phyloP scores from a whole-genome alignment of 805 yeast genomes.

The Isabelozyma heimii region DNA sequence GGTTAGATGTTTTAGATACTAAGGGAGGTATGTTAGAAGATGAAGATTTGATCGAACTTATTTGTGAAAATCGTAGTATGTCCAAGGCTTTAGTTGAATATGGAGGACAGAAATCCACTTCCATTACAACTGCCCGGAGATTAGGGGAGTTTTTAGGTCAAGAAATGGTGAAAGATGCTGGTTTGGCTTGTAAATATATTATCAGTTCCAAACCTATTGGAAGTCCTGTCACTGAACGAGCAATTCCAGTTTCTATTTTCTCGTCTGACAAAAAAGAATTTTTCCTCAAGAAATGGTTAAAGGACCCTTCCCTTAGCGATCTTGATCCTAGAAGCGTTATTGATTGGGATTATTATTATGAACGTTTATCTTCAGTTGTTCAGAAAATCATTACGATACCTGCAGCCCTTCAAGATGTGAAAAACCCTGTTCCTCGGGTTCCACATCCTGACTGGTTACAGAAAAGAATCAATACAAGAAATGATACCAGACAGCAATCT shows the following conservation, averaged over 20 bases:
- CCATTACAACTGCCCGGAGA: constrained; percentile 92
- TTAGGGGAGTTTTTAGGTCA: constrained; percentile 93
- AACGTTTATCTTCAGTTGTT: constrained; percentile 86
- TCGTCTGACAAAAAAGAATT: constrained; percentile 81
- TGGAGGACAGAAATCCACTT: constrained; percentile 86
- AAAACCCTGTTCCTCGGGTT: constrained; percentile 93
- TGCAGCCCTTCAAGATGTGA: constrained; percentile 86
- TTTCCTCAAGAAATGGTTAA: constrained; percentile 82
- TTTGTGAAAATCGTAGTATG: constrained; percentile 96
- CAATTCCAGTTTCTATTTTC: constrained; percentile 94
- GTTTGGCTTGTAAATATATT: constrained; percentile 91
- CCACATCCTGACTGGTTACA: constrained; percentile 92
- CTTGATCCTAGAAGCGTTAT: constrained; percentile 87
- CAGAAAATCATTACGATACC: constrained; percentile 96
- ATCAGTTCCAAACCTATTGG: constrained; percentile 79
- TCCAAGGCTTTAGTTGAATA: constrained; percentile 87
- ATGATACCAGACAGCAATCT: constrained; percentile 72
- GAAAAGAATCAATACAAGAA: constrained; percentile 54
- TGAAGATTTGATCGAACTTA: constrained; percentile 88
- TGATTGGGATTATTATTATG: constrained; percentile 92
- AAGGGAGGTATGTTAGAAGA: constrained; percentile 86
- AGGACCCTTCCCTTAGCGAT: constrained; percentile 69
- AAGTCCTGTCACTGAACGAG: constrained; percentile 93
- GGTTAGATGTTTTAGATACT: constrained; percentile 91
- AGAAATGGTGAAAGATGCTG: constrained; percentile 95